Conservation (phyloP, 345 rosid genomes). For the Rhizophora apiculata region DNA sequence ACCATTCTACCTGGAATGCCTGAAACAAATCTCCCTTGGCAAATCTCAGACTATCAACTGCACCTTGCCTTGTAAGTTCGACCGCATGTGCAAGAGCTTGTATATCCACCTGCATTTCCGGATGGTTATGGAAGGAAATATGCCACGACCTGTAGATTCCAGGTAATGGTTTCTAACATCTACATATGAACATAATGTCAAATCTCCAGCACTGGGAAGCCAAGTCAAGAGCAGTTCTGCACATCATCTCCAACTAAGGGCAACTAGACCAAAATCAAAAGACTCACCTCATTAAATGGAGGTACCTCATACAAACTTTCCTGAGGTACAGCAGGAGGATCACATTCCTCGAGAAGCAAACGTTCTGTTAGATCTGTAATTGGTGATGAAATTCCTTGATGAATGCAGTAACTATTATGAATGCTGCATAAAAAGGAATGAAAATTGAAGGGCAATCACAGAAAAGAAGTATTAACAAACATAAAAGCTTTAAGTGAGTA, state of each 20-base stretch:
- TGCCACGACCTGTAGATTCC: too few species aligned
- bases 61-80: conserved; percentile 91
- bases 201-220: conserved; percentile 4
- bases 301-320: conserved; percentile 75
- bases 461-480: background rate
- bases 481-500: background rate
- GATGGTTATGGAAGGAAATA: too few species aligned
- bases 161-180: too few species aligned
- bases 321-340: conserved; percentile 65
- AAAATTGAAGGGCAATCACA: conserved; percentile 2
- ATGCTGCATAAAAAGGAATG: conserved; percentile 52
- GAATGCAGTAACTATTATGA: conserved; percentile 77
- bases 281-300: conserved; percentile 84
- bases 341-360: conserved; percentile 84
- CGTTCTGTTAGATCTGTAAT: conserved; percentile 85
- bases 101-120: conserved; percentile 63
- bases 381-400: conserved; percentile 71
- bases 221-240: background rate
- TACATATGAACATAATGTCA: too few species aligned
- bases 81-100: conserved; percentile 99
- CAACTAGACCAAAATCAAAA: background rate
- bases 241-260: background rate
- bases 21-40: conserved; percentile 87
- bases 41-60: conserved; percentile 90
- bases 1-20: conserved; percentile 76